Evolutionary conservation across 163 green algal species (phyloP), one percentile per base, ranked within the genome.

Genomic region (Volvox carteri): DNA sequence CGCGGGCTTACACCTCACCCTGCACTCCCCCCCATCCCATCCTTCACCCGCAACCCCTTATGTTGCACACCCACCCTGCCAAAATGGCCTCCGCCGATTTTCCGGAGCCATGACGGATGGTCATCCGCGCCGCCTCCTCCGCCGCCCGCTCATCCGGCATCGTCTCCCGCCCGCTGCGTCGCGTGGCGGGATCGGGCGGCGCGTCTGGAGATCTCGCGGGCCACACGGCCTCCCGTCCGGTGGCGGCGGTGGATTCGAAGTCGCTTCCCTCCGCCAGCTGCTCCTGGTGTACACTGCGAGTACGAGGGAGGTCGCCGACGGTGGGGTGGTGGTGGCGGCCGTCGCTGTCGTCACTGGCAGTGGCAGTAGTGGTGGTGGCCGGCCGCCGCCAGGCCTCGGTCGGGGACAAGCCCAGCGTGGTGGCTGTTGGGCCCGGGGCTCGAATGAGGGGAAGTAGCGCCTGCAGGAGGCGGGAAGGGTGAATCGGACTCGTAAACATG

Each of bases 81-180:
- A 89, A 3, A 12, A 89, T 84, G 2, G 72, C 84, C 41, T 89
- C 84, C 9, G 84, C 84, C 2, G 48, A 62, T 73, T 89, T 89
- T 14, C 84, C 84, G 0, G 72, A 84, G 39, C 72, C 84, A n/a
- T 89, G 84, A 16, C 72, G 72, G 12, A 89, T 77, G 8, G 84
- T 89, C 84, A 84, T n/a, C 39, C 52, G 41, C 72, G 84, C 84
- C 52, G 84, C 84, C 72, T 77, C 84, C 39, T 89, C 44, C 54
- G 84, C 84, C 11, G 44, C 54, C 16, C 41, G 54, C 70, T 83
- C 70, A 19, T 84, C 73, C 23, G 54, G 41, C 72, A 84, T 84
- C 5, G 84, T 84, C 39, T 89, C 84, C 28, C 84, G 84, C 39
- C 83, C 83, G 50, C 83, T 67, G 3, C 19, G 76, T 33, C 83